Base-by-base conservation (phyloP, 257 asterid species). In the Solanum megistacrolobum region DNA sequence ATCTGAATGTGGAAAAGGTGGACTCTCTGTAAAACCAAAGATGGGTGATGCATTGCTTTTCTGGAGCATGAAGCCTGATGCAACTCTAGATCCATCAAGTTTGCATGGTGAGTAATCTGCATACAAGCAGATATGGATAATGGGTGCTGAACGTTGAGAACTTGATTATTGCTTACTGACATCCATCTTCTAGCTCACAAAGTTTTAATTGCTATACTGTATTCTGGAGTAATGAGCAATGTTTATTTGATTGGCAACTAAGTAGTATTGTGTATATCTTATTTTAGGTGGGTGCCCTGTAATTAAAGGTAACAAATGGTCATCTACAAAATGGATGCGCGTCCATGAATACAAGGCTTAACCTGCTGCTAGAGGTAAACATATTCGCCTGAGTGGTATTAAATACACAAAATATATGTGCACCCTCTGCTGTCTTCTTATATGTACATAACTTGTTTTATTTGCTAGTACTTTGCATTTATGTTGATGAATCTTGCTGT, bases 61-160 rank as follows among this genome's bases (percentile, higher is more conserved):
- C 94, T 97, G 99, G 99, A 97, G 99, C 92, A 94, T 97, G 99
- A 95, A 90, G 55, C 99, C 99, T 25, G 99, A 97, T 27, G 97
- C 96, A 39, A 89, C 94, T 89, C 90, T 95, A 87, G 99, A 97
- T 91, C 95, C 98, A 43, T 94, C 99, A 83, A 97, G 99, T 92
- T 92, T 97, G 94, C 99, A 97, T 3, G 99, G 84, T 41, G 84
- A 91, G 99, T 93, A 88, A 88, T 78, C 58, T 75, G 32, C 55
- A 11, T 36, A 38, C 48, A 75, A 38, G 21, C 83, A 75, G 46
- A 75, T 38, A 23, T 3, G 31, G 31, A 74, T 11, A 20, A 36
- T 35, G 55, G 83, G 83, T 35, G 83, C 31, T 74, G 52, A 36
- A 74, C 20, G 3, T 36, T 36, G 32, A 74, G 83, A 35, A 21